Percentiles rank a stretch among this genome's conserved stretches.
Evolutionary conservation across 345 rosid genomes (phyloP).

Genomic region (Punica granatum): DNA sequence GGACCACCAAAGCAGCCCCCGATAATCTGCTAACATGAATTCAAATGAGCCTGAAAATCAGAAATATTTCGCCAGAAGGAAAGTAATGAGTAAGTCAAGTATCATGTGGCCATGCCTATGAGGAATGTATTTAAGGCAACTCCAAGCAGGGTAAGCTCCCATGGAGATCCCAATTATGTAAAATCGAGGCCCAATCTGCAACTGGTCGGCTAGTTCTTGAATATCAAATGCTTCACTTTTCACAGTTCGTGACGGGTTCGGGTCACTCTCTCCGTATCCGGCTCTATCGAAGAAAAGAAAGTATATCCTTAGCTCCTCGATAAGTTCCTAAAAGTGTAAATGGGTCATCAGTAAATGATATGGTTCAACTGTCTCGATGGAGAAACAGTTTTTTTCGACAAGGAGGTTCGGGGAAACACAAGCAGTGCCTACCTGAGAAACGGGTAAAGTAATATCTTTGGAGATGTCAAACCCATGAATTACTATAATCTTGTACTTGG

Average conservation of each 20-base stretch:
- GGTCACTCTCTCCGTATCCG: conserved; percentile 96
- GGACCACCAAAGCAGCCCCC: conserved; percentile 63
- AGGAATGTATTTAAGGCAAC: conserved; percentile 79
- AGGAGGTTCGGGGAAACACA: not conserved
- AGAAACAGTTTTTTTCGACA: not conserved
- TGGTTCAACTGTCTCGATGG: not conserved
- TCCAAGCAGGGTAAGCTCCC: conserved; percentile 63
- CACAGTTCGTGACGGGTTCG: conserved; percentile 61
- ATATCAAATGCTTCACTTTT: conserved; percentile 75
- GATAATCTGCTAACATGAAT: not conserved
- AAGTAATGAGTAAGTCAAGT: conserved; percentile 4
- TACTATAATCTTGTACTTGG: conserved; percentile 47
- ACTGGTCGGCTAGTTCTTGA: conserved; percentile 73
- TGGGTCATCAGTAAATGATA: not conserved
- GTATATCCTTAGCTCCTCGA: conserved; percentile 58
- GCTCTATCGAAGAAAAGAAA: conserved; percentile 69
- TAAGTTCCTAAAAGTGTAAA: conserved; percentile 41
- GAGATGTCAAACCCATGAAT: conserved; percentile 64
- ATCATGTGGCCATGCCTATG: conserved; percentile 51
- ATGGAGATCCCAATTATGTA: conserved; percentile 73
- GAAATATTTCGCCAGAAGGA: conserved; percentile 8
- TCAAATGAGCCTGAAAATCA: not conserved
- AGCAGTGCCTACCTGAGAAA: conserved; percentile 36
- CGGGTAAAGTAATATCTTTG: conserved; percentile 48
- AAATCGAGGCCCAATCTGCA: conserved; percentile 65